Percentiles rank a stretch among this genome's conserved stretches.
Conservation (phyloP, 352 stramenopile genomes). For the Phytophthora fragariae region DNA sequence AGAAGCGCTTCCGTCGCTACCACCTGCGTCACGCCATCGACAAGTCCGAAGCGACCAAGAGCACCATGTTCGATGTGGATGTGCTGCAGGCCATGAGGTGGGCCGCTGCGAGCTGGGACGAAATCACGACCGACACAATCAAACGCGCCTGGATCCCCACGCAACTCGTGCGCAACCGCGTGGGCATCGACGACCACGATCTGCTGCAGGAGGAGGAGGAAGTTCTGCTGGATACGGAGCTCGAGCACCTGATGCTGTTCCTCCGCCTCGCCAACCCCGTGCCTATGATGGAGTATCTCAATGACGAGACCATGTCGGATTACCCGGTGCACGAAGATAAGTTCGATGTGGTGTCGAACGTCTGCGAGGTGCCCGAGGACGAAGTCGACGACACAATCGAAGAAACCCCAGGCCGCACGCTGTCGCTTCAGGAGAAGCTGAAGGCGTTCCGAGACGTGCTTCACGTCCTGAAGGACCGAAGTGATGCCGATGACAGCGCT, state of each 20-base stretch:
- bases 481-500: slow-evolving; percentile 63
- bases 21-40: slow-evolving; percentile 76
- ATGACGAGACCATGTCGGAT: slow-evolving; percentile 75
- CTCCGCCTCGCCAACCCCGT: slow-evolving; percentile 66
- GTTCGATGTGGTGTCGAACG: slow-evolving; percentile 78
- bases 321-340: slow-evolving; percentile 85
- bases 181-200: slow-evolving; percentile 57
- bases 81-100: slow-evolving; percentile 86
- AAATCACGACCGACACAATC: slow-evolving; percentile 75
- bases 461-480: slow-evolving; percentile 78
- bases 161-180: slow-evolving; percentile 59
- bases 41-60: slow-evolving; percentile 56
- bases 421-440: slow-evolving; percentile 82
- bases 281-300: slow-evolving; percentile 72
- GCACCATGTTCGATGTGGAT: slow-evolving; percentile 63
- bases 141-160: slow-evolving; percentile 71
- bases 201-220: slow-evolving; percentile 70
- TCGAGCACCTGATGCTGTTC: slow-evolving; percentile 74
- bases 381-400: slow-evolving; percentile 65
- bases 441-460: slow-evolving; percentile 83
- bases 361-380: slow-evolving; percentile 73
- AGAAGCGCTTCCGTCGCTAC: slow-evolving; percentile 79
- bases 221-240: slow-evolving; percentile 63
- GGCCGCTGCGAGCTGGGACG: slow-evolving; percentile 71
- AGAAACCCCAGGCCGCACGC: slow-evolving; percentile 42